A percentile compares a stretch with the other conserved stretches of the same genome.
Conservation (phyloP, 164 flowering plant genomes). For the Echeveria elegans region DNA sequence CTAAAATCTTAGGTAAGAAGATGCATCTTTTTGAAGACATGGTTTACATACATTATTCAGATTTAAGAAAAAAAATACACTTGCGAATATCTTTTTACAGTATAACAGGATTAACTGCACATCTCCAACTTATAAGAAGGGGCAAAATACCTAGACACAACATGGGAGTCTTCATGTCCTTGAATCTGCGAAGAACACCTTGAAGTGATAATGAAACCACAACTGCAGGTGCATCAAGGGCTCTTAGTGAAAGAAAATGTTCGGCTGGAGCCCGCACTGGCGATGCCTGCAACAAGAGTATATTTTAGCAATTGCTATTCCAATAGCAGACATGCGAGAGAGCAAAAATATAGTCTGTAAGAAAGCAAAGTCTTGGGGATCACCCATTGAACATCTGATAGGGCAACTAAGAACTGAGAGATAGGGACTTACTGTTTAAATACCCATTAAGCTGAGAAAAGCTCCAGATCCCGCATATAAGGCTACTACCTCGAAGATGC, state of each 20-base stretch:
- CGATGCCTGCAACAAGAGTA: conserved; percentile 48
- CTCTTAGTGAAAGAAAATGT: conserved; percentile 60
- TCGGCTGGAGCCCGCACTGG: conserved; percentile 69
- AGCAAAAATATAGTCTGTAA: conserved; percentile 7
- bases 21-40: background rate
- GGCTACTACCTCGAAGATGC: conserved; percentile 73
- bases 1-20: background rate
- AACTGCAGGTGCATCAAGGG: conserved; percentile 64
- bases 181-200: conserved; percentile 59
- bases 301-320: conserved; percentile 15
- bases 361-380: background rate
- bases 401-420: background rate
- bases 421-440: conserved; percentile 47
- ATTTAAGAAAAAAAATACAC: background rate
- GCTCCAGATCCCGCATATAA: conserved; percentile 69
- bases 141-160: conserved; percentile 16
- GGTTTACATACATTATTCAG: background rate
- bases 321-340: background rate
- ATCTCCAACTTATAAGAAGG: background rate
- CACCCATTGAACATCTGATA: background rate
- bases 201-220: conserved; percentile 63
- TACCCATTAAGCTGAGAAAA: conserved; percentile 78
- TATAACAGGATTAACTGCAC: background rate
- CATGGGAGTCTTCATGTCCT: conserved; percentile 58
- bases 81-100: too few species aligned